Evolutionary conservation across 2,329 filamentous ascomycete species (phyloP), one percentile per base, ranked within the genome.

Genomic region (Coleophoma eucalyptorum): DNA sequence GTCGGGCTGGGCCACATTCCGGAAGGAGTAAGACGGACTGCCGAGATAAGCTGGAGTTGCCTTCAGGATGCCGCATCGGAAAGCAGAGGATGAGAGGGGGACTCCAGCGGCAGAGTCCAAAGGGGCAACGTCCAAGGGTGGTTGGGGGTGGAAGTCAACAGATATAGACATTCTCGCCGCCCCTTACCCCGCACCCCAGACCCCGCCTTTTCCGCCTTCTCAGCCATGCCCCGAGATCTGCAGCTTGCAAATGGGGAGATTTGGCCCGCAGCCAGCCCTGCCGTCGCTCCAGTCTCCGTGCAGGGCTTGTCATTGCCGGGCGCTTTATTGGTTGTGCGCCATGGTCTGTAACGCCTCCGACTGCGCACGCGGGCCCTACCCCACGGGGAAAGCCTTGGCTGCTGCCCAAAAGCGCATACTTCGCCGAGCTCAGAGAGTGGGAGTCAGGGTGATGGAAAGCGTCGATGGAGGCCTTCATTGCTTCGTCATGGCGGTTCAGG

Each of bases 121-220:
- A 26, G 26, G 26, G 26, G 26, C 6, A 26, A 26, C 10, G 7
- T 13, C 37, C 11, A 40, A 40, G 13, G 18, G 11, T 19, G 4
- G 4, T 10, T 12, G 18, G 16, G 41, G 35, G 16, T 18, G 13
- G 8, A 15, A 4, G 19, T 4, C 20, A 26, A 21, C 41, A 43
- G 41, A 43, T 43, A 43, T 43, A 43, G 41, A 43, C 20, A 43
- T 43, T 43, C 13, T 26, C 41, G 16, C 41, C 41, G 41, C 41
- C 3, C 15, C 16, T 8, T 5, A 43, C 41, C 41, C 41, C 41
- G 41, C 20, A 26, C 41, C 41, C 41, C 41, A 19, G n/a, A 40
- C 37, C 37, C 37, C 37, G 37, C n/a, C 11, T 40, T 26, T 5
- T 26, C 37, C 37, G 37, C n/a, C 11, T 40, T 26, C 6, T 26